These are phyloP conservation scores for Melastoma candidum DNA, from an alignment of 441 rosid genomes.

Conservation along the genomic window DNA sequence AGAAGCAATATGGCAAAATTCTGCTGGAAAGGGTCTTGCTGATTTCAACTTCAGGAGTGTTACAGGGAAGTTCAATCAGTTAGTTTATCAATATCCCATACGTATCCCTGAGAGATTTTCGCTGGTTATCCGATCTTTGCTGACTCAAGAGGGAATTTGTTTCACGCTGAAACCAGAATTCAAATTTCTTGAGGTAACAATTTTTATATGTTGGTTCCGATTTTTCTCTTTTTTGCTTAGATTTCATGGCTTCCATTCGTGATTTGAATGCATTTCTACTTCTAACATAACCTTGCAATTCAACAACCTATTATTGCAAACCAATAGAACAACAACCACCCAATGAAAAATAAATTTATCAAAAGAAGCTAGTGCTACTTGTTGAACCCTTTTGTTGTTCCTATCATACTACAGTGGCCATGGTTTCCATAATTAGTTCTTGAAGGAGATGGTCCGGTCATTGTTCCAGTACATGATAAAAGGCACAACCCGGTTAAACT, in stretches of 20 bases:
- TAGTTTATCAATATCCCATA: constrained; percentile 86
- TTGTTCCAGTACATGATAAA: too few species aligned
- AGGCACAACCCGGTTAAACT: too few species aligned
- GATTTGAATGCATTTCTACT: neutral
- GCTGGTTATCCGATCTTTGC: constrained; percentile 82
- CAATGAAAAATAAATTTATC: too few species aligned
- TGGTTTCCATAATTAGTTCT: too few species aligned
- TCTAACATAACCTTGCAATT: too few species aligned
- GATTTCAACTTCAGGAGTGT: constrained; percentile 93
- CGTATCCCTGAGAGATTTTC: constrained; percentile 97
- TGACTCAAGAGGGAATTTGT: constrained; percentile 96
- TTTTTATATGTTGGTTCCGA: constrained; percentile 9
- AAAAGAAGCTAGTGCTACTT: too few species aligned
- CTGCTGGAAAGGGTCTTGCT: constrained; percentile 79
- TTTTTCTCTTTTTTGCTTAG: constrained; percentile 4
- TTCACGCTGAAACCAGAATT: constrained; percentile 83
- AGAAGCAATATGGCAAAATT: constrained; percentile 98
- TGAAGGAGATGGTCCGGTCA: too few species aligned
- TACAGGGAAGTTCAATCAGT: constrained; percentile 85
- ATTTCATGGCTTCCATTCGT: neutral
- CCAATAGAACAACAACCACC: too few species aligned
- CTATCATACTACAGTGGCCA: too few species aligned
- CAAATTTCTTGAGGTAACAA: constrained; percentile 81
- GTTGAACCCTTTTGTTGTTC: too few species aligned
- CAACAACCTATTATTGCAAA: too few species aligned